Conservation (phyloP, 805 yeast genomes). For the Metschnikowia continentalis region DNA sequence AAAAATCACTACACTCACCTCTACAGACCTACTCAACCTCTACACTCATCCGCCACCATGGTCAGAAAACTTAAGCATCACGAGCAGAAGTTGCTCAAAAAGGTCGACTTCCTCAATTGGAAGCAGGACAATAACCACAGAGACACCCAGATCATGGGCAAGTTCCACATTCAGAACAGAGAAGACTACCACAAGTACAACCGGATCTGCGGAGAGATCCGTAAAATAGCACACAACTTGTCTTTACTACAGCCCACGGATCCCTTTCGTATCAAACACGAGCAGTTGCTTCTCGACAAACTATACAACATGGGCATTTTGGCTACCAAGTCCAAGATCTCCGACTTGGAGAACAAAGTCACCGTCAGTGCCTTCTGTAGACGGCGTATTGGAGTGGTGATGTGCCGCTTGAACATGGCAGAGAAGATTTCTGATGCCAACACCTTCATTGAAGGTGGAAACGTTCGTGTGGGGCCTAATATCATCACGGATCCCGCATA, state of each 20-base stretch:
- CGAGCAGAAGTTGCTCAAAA: conserved; percentile 89
- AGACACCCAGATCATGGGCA: conserved; percentile 94
- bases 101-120: conserved; percentile 97
- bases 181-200: conserved; percentile 95
- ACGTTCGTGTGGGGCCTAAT: conserved; percentile 94
- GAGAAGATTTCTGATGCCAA: conserved; percentile 85
- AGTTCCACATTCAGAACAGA: conserved; percentile 88
- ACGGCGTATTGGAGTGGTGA: conserved; percentile 87
- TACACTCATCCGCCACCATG: conserved; percentile 6
- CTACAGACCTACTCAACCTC: background rate
- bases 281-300: conserved; percentile 81
- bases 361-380: conserved; percentile 92
- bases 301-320: conserved; percentile 84
- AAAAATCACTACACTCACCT: background rate
- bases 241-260: conserved; percentile 84
- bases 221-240: conserved; percentile 81
- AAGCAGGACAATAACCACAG: conserved; percentile 93
- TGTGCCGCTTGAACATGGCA: conserved; percentile 93
- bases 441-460: conserved; percentile 92
- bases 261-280: conserved; percentile 83
- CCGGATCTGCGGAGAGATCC: conserved; percentile 84
- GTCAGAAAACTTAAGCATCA: conserved; percentile 89
- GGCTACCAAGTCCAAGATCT: conserved; percentile 82
- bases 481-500: conserved; percentile 95
- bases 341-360: conserved; percentile 86